phyloP scores from a whole-genome alignment of 2,329 filamentous ascomycete genomes.

The Dendrostoma leiphaemia region DNA sequence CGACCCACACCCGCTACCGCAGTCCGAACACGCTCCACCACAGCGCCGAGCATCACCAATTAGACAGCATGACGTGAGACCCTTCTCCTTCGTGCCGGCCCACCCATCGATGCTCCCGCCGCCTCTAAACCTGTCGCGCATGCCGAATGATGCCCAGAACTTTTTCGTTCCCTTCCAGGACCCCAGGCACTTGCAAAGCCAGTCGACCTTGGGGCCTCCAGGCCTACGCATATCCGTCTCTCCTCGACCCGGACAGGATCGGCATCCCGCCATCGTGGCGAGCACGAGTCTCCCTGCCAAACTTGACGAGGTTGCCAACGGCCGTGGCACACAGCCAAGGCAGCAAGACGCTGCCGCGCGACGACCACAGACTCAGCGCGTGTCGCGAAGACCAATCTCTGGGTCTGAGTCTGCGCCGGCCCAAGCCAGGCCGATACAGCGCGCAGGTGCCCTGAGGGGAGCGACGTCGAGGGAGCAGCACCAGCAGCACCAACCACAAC shows the following conservation, averaged over 20 bases:
- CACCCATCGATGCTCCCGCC: not conserved
- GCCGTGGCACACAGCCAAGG: not conserved
- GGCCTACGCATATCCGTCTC: not conserved
- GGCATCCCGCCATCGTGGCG: not conserved
- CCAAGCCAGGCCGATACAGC: too few relatives aligned
- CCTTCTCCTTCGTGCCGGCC: not conserved
- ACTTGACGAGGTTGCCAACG: not conserved
- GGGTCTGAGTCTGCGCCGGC: not conserved
- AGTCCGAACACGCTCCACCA: not conserved
- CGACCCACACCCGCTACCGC: not conserved
- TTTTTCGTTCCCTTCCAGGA: not conserved
- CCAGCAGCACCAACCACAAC: not conserved
- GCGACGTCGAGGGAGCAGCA: too few relatives aligned
- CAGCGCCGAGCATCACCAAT: not conserved
- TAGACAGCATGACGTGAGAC: not conserved
- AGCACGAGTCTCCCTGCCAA: not conserved
- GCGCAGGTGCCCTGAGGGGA: too few relatives aligned
- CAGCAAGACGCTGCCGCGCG: not conserved
- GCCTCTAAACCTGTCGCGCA: not conserved
- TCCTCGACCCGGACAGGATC: not conserved
- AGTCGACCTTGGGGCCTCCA: not conserved
- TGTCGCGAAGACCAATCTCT: not conserved
- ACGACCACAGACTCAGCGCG: not conserved
- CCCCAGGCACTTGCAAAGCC: not conserved
- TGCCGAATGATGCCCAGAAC: not conserved